These are phyloP conservation scores for Blastocystis sp. DNA, from an alignment of 352 stramenopile genomes.

Conservation along the genomic window DNA sequence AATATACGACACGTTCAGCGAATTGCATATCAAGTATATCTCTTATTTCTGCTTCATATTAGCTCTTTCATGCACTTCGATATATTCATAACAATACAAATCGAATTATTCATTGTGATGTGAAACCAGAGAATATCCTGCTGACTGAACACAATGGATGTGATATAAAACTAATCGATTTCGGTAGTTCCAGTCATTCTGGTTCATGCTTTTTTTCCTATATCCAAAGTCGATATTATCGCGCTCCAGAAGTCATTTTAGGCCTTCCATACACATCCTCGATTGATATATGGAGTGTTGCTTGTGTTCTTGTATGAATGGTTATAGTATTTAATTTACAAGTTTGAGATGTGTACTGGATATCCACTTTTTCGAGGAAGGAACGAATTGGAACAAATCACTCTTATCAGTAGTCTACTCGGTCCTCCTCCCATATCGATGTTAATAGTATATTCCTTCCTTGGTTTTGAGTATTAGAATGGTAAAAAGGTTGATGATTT, in stretches of 20 bases:
- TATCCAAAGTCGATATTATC: slow-evolving; percentile 86
- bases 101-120: slow-evolving; percentile 78
- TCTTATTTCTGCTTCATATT: background rate
- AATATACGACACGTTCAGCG: slow-evolving; percentile 74
- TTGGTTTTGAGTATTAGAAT: background rate
- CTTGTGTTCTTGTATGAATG: slow-evolving; percentile 76
- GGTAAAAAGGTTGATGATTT: slow-evolving; percentile 62
- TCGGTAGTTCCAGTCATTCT: slow-evolving; percentile 80
- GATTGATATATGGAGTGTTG: slow-evolving; percentile 86
- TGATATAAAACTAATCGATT: slow-evolving; percentile 83
- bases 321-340: background rate
- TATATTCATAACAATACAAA: slow-evolving; percentile 74
- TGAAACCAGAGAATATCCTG: slow-evolving; percentile 82
- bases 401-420: slow-evolving; percentile 79
- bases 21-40: slow-evolving; percentile 71
- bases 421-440: slow-evolving; percentile 71
- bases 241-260: slow-evolving; percentile 83
- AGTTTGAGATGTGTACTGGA: slow-evolving; percentile 77
- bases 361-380: slow-evolving; percentile 81
- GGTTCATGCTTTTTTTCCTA: slow-evolving; percentile 79
- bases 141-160: slow-evolving; percentile 75
- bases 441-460: background rate
- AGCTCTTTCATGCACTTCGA: slow-evolving; percentile 74
- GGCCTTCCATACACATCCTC: slow-evolving; percentile 75
- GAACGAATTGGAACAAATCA: slow-evolving; percentile 79